Conservation (phyloP, 768 basidiomycete genomes). For the Termitomyces sp. region DNA sequence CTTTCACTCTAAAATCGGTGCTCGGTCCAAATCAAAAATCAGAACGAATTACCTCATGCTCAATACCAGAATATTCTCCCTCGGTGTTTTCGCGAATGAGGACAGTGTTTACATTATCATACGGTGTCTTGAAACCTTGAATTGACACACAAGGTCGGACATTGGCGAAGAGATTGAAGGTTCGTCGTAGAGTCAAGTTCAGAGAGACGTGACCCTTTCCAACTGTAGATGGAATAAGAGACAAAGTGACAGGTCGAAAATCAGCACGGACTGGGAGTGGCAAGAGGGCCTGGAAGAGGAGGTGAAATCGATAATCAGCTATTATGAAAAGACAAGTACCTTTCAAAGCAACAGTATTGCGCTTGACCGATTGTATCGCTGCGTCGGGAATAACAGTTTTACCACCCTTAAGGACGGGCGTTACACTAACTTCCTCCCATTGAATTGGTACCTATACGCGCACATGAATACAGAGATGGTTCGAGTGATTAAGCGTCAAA, state of each 20-base stretch:
- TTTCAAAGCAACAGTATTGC: slow-evolving; percentile 97
- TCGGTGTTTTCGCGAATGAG: slow-evolving; percentile 99
- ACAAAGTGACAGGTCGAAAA: background rate
- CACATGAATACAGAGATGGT: background rate
- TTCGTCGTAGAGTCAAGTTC: slow-evolving; percentile 93
- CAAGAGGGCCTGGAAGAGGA: slow-evolving; percentile 68
- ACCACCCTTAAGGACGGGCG: slow-evolving; percentile 88
- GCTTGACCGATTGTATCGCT: slow-evolving; percentile 88
- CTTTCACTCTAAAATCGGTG: slow-evolving; percentile 28
- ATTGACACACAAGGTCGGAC: slow-evolving; percentile 96
- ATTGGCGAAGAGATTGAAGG: slow-evolving; percentile 98
- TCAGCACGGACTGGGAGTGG: slow-evolving; percentile 84
- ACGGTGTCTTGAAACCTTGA: slow-evolving; percentile 95
- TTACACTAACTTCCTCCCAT: slow-evolving; percentile 99
- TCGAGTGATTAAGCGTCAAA: slow-evolving; percentile 23
- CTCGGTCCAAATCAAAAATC: background rate
- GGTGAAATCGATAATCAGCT: background rate
- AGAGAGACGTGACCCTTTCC: slow-evolving; percentile 99
- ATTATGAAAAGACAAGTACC: slow-evolving; percentile 39
- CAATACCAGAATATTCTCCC: slow-evolving; percentile 99
- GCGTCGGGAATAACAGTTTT: slow-evolving; percentile 95
- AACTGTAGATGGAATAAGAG: slow-evolving; percentile 41
- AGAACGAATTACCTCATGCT: slow-evolving; percentile 74
- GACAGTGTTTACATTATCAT: slow-evolving; percentile 97
- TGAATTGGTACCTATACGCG: slow-evolving; percentile 81